Percentiles rank a stretch among this genome's conserved stretches.
phyloP scores from a whole-genome alignment of 2,329 filamentous ascomycete species.

The Sporothrix globosa region DNA sequence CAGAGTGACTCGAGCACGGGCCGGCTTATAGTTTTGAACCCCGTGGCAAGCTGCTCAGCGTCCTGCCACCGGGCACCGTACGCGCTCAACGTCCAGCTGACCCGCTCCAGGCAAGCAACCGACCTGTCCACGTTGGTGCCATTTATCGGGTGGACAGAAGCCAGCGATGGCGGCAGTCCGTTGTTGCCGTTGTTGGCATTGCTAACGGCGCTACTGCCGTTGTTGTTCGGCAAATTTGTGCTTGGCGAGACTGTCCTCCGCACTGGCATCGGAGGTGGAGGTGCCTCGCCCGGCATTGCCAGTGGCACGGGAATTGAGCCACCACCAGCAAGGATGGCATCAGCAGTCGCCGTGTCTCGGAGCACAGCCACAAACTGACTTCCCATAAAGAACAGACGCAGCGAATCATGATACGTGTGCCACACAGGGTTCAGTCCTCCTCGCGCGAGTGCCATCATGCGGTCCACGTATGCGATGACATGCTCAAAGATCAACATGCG shows the following conservation, averaged over 20 bases:
- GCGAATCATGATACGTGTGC: conserved; percentile 84
- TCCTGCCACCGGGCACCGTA: conserved; percentile 65
- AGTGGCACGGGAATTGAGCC: conserved; percentile 51
- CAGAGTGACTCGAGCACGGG: conserved; percentile 51
- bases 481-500: conserved; percentile 85
- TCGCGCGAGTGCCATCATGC: conserved; percentile 69
- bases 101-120: conserved; percentile 57
- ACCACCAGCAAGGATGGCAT: conserved; percentile 57
- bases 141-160: conserved; percentile 14
- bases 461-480: conserved; percentile 77
- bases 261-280: conserved; percentile 58
- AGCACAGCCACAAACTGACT: conserved; percentile 65
- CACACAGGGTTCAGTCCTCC: conserved; percentile 64
- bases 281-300: conserved; percentile 51
- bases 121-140: conserved; percentile 60
- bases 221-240: neutral
- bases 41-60: conserved; percentile 56
- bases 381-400: conserved; percentile 77
- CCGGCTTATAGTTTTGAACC: conserved; percentile 56
- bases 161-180: conserved; percentile 1
- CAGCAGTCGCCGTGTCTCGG: conserved; percentile 53
- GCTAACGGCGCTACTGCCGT: conserved; percentile 37
- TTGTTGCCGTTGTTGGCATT: neutral
- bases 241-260: conserved; percentile 37
- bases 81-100: conserved; percentile 57